These are phyloP conservation scores for Colletotrichum scovillei DNA, from an alignment of 2,329 filamentous ascomycete genomes.

Conservation along the genomic window DNA sequence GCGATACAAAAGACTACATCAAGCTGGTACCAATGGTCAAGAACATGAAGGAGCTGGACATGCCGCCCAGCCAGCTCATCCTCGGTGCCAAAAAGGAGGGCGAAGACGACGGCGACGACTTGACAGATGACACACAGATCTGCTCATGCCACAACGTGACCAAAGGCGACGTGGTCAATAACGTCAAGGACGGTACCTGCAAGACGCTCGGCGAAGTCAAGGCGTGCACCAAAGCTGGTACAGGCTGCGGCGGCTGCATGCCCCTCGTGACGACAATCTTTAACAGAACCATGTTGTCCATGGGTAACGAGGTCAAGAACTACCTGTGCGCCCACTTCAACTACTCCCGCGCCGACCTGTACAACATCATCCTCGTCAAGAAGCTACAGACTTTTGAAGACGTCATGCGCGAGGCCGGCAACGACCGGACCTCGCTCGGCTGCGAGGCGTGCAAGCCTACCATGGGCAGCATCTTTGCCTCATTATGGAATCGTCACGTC, in stretches of 20 bases:
- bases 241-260: slow-evolving; percentile 90
- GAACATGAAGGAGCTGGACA: slow-evolving; percentile 81
- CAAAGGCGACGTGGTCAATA: slow-evolving; percentile 81
- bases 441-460: slow-evolving; percentile 91
- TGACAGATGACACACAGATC: slow-evolving; percentile 87
- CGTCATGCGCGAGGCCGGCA: slow-evolving; percentile 84
- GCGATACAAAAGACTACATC: slow-evolving; percentile 90
- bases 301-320: slow-evolving; percentile 90
- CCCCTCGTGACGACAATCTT: slow-evolving; percentile 90
- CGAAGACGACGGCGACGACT: slow-evolving; percentile 80
- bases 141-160: slow-evolving; percentile 95
- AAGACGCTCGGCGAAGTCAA: slow-evolving; percentile 87
- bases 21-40: slow-evolving; percentile 91
- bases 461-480: slow-evolving; percentile 83
- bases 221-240: slow-evolving; percentile 90
- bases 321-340: slow-evolving; percentile 87
- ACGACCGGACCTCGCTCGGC: slow-evolving; percentile 76
- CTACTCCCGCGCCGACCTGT: slow-evolving; percentile 88
- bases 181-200: slow-evolving; percentile 82
- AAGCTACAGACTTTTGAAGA: slow-evolving; percentile 76
- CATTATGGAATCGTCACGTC: slow-evolving; percentile 85
- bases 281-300: slow-evolving; percentile 85
- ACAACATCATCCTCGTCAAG: slow-evolving; percentile 88
- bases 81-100: slow-evolving; percentile 80
- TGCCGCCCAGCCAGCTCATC: slow-evolving; percentile 85